phyloP scores from a whole-genome alignment of 2,329 filamentous ascomycete genomes.

The Lachnellula willkommii region DNA sequence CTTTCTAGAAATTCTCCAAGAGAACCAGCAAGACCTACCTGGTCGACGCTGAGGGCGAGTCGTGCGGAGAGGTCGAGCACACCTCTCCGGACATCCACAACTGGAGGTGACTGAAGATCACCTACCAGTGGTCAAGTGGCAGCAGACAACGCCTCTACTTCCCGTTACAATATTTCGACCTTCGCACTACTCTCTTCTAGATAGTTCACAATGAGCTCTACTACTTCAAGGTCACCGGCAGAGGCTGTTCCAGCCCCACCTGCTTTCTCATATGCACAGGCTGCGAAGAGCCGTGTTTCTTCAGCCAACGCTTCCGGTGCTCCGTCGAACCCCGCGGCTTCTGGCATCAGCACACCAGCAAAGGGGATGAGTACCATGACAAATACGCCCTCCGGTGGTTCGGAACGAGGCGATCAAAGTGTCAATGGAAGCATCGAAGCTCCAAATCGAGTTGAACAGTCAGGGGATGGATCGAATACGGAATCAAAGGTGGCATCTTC shows the following conservation, averaged over 20 bases:
- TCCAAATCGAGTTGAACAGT: constrained; percentile 19
- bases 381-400: constrained; percentile 22
- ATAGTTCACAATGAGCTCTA: constrained; percentile 37
- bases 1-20: background rate
- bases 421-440: constrained; percentile 15
- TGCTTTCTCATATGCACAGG: constrained; percentile 90
- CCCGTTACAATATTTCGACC: constrained; percentile 6
- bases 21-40: constrained; percentile 7
- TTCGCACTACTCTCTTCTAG: constrained; percentile 4
- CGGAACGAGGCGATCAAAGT: constrained; percentile 15
- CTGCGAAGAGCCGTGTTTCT: constrained; percentile 68
- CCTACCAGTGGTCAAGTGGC: constrained; percentile 17
- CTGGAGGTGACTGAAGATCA: constrained; percentile 26
- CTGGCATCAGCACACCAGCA: constrained; percentile 28
- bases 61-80: constrained; percentile 34
- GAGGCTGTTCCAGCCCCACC: constrained; percentile 38
- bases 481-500: constrained; percentile 20
- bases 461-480: constrained; percentile 14
- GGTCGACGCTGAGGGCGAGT: constrained; percentile 19
- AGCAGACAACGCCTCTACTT: constrained; percentile 8
- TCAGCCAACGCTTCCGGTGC: constrained; percentile 22
- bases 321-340: constrained; percentile 28
- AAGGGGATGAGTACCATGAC: constrained; percentile 26
- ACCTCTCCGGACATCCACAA: constrained; percentile 35
- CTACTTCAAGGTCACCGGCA: constrained; percentile 32